Base-by-base conservation (phyloP, 2,329 filamentous ascomycete species). In the Nigrospora sphaerica region DNA sequence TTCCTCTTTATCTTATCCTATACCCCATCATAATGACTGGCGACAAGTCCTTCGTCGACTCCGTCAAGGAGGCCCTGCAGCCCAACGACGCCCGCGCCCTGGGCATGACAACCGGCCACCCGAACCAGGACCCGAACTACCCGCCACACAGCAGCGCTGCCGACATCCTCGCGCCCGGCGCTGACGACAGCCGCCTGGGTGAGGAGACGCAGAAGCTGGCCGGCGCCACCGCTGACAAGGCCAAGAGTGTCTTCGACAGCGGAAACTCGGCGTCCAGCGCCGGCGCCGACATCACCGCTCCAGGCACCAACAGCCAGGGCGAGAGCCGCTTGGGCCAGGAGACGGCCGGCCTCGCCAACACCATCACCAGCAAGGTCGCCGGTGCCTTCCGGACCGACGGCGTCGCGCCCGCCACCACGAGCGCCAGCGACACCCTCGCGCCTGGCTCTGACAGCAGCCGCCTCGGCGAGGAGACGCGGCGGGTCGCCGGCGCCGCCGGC, bases 21-120 rank as follows among this genome's bases (percentile, higher is more conserved):
- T 28, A 28, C 17, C 17, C 32, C 34, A 10, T 34, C 40, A 42
- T 19, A 12, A 42, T 42, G 40, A 18, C 40, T 19, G 40, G 40
- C 40, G 40, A 42, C 16, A 42, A 42, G 32, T 16, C 32, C 32
- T 33, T 42, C 32, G 34, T 42, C 12, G 40, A 42, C 32, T n/a
- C 40, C 12, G 17, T 42, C 12, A 42, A 42, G 40, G 40, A 42
- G 13, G 40, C 17, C 6, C 40, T 42, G 32, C 40, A 42, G 40
- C 40, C 40, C 32, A 42, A 42, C 32, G 40, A 42, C 12, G 40
- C 40, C 14, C 40, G 40, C 40, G 32, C 40, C 40, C 32, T 34
- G 40, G 40, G 40, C 12, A 31, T 42, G 13, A 33, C 32, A 17
- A 33, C 40, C 40, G 40, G 40, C 40, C 40, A 12, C 31, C 40